A percentile compares a stretch with the other conserved stretches of the same genome.
Conservation (phyloP, 2,329 filamentous ascomycete species). For the Endocalyx cinctus region DNA sequence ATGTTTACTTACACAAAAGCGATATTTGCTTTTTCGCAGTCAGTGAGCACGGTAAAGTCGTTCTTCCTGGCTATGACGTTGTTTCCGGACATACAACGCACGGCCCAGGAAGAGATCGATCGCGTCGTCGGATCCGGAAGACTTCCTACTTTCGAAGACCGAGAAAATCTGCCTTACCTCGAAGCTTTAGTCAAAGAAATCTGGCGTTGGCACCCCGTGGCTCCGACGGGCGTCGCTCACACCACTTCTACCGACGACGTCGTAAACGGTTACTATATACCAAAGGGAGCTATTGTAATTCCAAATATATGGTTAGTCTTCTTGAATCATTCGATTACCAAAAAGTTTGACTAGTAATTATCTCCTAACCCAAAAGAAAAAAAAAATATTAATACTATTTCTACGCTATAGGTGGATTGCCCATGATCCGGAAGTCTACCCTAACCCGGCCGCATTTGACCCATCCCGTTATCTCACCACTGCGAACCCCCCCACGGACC, state of each 20-base stretch:
- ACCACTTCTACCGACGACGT: conserved; percentile 21
- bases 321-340: not conserved
- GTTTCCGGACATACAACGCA: conserved; percentile 39
- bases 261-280: conserved; percentile 10
- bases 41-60: conserved; percentile 31
- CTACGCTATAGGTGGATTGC: no score
- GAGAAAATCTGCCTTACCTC: conserved; percentile 20
- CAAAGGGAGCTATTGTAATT: conserved; percentile 7
- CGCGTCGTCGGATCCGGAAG: conserved; percentile 23
- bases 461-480: no score
- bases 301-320: conserved; percentile 3
- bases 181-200: conserved; percentile 20
- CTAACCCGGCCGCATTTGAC: no score
- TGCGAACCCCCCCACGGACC: no score
- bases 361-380: no score
- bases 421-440: no score
- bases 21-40: conserved; percentile 28
- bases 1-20: no score
- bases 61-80: conserved; percentile 46
- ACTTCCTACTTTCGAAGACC: conserved; percentile 19
- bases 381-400: no score
- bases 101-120: conserved; percentile 28
- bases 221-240: conserved; percentile 29
- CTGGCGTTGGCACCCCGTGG: conserved; percentile 20
- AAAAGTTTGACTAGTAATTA: not conserved